These are phyloP conservation scores for Morella rubra DNA, from an alignment of 306 rosid species.

Conservation along the genomic window DNA sequence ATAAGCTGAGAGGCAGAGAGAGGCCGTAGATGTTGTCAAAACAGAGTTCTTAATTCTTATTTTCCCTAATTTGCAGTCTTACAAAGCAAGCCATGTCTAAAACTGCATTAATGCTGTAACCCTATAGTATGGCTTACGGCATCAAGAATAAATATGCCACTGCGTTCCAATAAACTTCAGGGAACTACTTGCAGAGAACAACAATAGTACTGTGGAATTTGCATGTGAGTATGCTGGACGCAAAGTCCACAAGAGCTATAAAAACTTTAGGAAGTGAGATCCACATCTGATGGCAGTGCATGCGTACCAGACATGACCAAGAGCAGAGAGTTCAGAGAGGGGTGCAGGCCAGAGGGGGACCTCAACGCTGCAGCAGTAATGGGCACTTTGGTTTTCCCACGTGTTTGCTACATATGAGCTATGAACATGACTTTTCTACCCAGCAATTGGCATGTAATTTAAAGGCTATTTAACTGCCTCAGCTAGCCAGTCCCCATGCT, in stretches of 20 bases:
- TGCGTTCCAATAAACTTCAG: not conserved
- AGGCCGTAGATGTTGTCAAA: too few relatives aligned
- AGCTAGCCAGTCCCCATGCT: too few relatives aligned
- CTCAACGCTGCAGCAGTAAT: not conserved
- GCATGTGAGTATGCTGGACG: constrained; percentile 58
- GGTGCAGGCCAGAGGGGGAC: not conserved
- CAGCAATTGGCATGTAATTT: too few relatives aligned
- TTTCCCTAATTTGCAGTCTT: too few relatives aligned
- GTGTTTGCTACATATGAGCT: not conserved
- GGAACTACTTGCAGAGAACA: not conserved
- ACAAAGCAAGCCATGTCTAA: too few relatives aligned
- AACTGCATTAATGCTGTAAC: not conserved
- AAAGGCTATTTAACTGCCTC: too few relatives aligned
- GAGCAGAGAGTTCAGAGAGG: constrained; percentile 34
- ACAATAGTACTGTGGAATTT: constrained; percentile 10
- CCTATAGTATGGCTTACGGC: too few relatives aligned
- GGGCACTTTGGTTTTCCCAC: not conserved
- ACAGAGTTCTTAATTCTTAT: too few relatives aligned
- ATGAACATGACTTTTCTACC: not conserved
- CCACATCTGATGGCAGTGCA: constrained; percentile 43
- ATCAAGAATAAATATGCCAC: not conserved
- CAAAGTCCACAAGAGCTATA: constrained; percentile 25
- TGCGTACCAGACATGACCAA: constrained; percentile 11
- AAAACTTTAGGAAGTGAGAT: constrained; percentile 20
- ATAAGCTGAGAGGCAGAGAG: too few relatives aligned